Base-by-base conservation (phyloP, 2,329 filamentous ascomycete species). In the Penicillium sp. region DNA sequence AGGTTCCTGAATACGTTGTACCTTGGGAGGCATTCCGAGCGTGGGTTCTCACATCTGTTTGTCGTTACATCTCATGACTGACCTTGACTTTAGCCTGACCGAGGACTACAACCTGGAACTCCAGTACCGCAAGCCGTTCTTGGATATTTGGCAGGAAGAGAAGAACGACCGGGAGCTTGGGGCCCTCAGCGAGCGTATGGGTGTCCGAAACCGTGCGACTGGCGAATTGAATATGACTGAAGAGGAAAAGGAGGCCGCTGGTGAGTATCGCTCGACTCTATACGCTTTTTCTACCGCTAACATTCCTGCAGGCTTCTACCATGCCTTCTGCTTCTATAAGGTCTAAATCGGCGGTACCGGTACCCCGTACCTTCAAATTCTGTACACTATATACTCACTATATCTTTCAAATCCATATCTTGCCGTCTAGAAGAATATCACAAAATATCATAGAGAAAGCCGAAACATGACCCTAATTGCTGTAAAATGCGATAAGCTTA, bases 11-110 rank as follows among this genome's bases (percentile, higher is more conserved):
- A 72, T 98, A 95, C 65, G 91, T 98, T 1, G 93, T 98, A 1
- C 93, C 93, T 0, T 98, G 93, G 91, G 90, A 95, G 67, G 90
- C 89, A 1, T 97, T 98, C 74, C 87, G 93, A 71, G 90, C 89
- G 61, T 74, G 56, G 63, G 69, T 62, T 28, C 4, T 42, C 1
- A 2, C 8, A 9, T 8, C 32, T 1, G 26, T 3, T 6, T 23
- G n/a, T 18, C 16, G 6, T 27, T 11, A 3, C 43, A 16, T 42
- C 3, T 13, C 22, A 13, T 10, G 20, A 39, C 56, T 57, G 40
- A 60, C 37, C 2, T 41, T 34, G 14, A 28, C 8, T 7, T 4
- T 42, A 74, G 72, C 22, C 75, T 97, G 60, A 93, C 93, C 14
- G 90, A 96, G 65, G 90, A 97, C 65, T 98, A 91, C 76, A 96